Evolutionary conservation across 768 basidiomycete species (phyloP), one percentile per base, ranked within the genome.

Genomic region (Pleurotus sapidus): DNA sequence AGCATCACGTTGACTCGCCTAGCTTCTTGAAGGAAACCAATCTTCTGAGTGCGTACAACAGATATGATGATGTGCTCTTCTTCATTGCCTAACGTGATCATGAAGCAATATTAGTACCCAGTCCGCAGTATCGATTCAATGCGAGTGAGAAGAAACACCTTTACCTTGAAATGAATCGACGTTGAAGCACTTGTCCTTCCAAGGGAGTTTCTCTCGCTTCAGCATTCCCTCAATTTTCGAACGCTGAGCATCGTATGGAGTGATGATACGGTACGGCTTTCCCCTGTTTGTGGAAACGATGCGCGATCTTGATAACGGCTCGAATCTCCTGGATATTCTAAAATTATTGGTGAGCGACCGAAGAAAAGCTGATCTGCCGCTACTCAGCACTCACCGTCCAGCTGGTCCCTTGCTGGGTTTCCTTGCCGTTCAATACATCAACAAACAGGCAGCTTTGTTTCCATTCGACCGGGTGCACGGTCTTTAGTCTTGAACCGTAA

Each of bases 1-100:
- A 93, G 84, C 90, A 94, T 92, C 57, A 94, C 91, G 84, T 94
- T 93, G 54, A 88, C 86, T 15, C 92, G 79, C 25, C 85, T 74
- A 25, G 64, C 18, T 55, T 84, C 82, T 5, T 65, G 59, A 55
- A 91, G 68, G 63, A 91, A 91, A 0, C 90, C 90, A 24, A 87
- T 72, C 3, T 75, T 78, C 34, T 70, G 70, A 0, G 88, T 79
- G 23, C 89, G 78, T 4, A 89, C 89, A 14, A 89, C 60, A 5
- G 90, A 91, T 47, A 92, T 78, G 58, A 92, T 77, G 46, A 92
- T 86, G 27, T 81, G 82, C 58, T 89, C 82, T 12, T 79, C 87
- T 63, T 91, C 89, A 69, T 91, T 89, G 0, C 89, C 89, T 89
- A 50, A 3, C 45, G 45, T 14, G 38, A 20, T 4, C 8, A 37